A percentile compares a stretch with the other conserved stretches of the same genome.
Evolutionary conservation across 2,329 filamentous ascomycete species (phyloP).

Genomic region (Fusarium falciforme): DNA sequence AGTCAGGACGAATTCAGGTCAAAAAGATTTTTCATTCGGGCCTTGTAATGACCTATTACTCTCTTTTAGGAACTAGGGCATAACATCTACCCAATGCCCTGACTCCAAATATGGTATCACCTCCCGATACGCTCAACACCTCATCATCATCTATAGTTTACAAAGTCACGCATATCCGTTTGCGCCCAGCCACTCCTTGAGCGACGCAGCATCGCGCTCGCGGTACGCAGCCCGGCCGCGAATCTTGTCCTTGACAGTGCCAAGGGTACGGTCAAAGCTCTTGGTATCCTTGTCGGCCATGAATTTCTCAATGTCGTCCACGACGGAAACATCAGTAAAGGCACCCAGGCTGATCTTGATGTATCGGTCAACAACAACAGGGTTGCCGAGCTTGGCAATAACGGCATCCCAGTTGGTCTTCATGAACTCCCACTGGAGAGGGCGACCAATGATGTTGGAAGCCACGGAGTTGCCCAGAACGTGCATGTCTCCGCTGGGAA

Average conservation of each 20-base stretch:
- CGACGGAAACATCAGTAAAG: slow-evolving; percentile 76
- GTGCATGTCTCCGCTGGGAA: slow-evolving; percentile 89
- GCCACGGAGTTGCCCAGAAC: slow-evolving; percentile 79
- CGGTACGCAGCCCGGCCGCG: slow-evolving; percentile 85
- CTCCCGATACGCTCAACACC: not conserved
- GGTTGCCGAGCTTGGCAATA: slow-evolving; percentile 79
- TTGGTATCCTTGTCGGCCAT: slow-evolving; percentile 88
- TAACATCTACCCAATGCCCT: slow-evolving; percentile 4
- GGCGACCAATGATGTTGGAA: slow-evolving; percentile 78
- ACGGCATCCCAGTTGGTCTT: slow-evolving; percentile 85
- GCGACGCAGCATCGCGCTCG: slow-evolving; percentile 75
- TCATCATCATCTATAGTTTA: slow-evolving; percentile 39
- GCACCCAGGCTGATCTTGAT: slow-evolving; percentile 81
- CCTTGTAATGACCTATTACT: not conserved
- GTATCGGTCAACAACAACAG: slow-evolving; percentile 90
- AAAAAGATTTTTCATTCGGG: not conserved
- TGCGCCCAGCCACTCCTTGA: slow-evolving; percentile 82
- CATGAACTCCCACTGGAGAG: slow-evolving; percentile 85
- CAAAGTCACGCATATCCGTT: slow-evolving; percentile 58
- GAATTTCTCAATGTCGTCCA: slow-evolving; percentile 84
- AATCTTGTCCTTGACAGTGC: slow-evolving; percentile 88
- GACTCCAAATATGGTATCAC: not conserved
- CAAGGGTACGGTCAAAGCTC: slow-evolving; percentile 86
- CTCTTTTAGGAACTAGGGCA: not conserved
- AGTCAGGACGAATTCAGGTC: not conserved